A percentile compares a stretch with the other conserved stretches of the same genome.
Conservation (phyloP, 2,329 filamentous ascomycete species). For the Phoma sp. region DNA sequence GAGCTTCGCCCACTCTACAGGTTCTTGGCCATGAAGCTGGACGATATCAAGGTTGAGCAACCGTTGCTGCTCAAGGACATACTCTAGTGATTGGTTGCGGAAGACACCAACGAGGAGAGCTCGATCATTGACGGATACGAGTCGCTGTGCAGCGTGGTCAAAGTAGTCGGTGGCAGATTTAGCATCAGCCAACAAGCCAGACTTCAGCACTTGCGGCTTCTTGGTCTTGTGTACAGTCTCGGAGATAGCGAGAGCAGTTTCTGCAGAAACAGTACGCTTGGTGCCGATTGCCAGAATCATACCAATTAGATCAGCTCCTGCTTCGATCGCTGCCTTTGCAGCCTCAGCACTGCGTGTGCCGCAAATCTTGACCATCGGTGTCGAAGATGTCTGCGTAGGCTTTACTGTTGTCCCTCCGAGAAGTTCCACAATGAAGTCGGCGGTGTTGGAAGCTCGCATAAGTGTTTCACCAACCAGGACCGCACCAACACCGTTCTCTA, state of each 20-base stretch:
- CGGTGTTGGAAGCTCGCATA: constrained; percentile 87
- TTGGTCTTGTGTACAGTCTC: constrained; percentile 70
- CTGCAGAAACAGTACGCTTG: constrained; percentile 79
- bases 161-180: constrained; percentile 73
- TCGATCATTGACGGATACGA: constrained; percentile 62
- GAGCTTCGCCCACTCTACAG: constrained; percentile 86
- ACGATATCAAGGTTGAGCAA: constrained; percentile 83
- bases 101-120: constrained; percentile 93
- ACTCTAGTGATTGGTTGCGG: constrained; percentile 84
- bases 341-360: constrained; percentile 85
- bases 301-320: constrained; percentile 89
- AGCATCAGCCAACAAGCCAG: constrained; percentile 33
- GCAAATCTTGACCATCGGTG: constrained; percentile 86
- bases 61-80: constrained; percentile 80
- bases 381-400: constrained; percentile 34
- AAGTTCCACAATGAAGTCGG: constrained; percentile 82
- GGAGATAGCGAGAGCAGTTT: constrained; percentile 82
- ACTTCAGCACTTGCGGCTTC: constrained; percentile 38
- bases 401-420: constrained; percentile 64
- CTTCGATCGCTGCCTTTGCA: constrained; percentile 79
- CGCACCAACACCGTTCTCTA: constrained; percentile 87
- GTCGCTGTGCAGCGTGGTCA: constrained; percentile 58
- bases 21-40: constrained; percentile 91
- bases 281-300: constrained; percentile 88
- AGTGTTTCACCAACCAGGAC: constrained; percentile 94